These are phyloP conservation scores for Lipomyces spencermartinsiae DNA, from an alignment of 805 yeast genomes.

Conservation along the genomic window DNA sequence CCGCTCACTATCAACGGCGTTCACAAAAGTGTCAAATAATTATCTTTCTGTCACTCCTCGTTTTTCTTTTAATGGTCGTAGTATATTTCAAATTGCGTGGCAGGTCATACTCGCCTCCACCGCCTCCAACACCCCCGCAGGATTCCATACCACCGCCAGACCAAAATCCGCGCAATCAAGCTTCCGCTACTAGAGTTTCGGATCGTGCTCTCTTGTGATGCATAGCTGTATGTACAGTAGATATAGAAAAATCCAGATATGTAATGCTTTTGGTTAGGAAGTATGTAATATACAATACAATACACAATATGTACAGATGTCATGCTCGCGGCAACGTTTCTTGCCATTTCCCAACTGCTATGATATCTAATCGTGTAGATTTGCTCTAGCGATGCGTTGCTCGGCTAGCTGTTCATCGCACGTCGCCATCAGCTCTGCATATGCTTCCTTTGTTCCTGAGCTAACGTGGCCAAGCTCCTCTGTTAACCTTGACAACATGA, in stretches of 20 bases:
- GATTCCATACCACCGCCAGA: not conserved
- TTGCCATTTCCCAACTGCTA: not conserved
- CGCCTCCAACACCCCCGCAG: not conserved
- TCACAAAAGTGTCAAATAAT: conserved; percentile 91
- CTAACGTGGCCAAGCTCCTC: conserved; percentile 2
- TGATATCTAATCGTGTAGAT: not conserved
- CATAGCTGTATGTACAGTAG: not conserved
- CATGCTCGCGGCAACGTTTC: not conserved
- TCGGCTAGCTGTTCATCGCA: conserved; percentile 2
- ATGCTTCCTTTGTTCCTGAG: not conserved
- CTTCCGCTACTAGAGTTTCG: not conserved
- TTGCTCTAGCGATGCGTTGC: not conserved
- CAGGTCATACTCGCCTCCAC: conserved; percentile 14
- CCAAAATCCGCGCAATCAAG: not conserved
- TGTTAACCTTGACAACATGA: not conserved
- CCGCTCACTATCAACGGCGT: conserved; percentile 81
- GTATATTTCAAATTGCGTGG: conserved; percentile 60
- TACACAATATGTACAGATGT: not conserved
- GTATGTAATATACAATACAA: not conserved
- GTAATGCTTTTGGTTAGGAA: not conserved
- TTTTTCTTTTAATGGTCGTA: conserved; percentile 71
- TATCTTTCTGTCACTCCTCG: conserved; percentile 71
- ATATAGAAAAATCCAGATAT: not conserved
- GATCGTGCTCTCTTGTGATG: not conserved
- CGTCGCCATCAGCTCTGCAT: not conserved